phyloP scores from a whole-genome alignment of 2,329 filamentous ascomycete genomes.

The Pseudogymnoascus sp. region DNA sequence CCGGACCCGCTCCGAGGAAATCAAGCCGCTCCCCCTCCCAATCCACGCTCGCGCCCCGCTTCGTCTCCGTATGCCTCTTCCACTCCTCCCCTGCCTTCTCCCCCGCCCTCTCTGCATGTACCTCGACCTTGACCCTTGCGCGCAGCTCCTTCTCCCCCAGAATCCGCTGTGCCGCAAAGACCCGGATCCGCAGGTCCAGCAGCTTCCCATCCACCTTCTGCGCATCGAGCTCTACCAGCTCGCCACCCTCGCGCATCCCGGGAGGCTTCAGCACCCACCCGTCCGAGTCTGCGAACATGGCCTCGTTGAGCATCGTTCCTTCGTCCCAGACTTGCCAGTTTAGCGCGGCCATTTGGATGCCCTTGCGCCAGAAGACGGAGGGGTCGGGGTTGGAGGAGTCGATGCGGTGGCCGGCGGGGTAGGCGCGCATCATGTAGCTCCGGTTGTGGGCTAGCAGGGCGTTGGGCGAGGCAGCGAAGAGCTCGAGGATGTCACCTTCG shows the following conservation, averaged over 20 bases:
- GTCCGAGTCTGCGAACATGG: constrained; percentile 72
- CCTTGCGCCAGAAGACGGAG: constrained; percentile 75
- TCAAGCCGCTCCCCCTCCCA: constrained; percentile 44
- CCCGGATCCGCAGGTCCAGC: constrained; percentile 60
- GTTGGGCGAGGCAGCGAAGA: constrained; percentile 44
- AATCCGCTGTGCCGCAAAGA: constrained; percentile 70
- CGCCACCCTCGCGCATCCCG: constrained; percentile 50
- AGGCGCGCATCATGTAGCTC: constrained; percentile 75
- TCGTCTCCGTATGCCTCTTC: constrained; percentile 50
- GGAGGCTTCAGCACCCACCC: constrained; percentile 82
- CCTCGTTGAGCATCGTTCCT: constrained; percentile 93
- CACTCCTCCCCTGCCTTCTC: constrained; percentile 36
- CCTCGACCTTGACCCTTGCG: constrained; percentile 58
- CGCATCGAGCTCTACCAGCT: background rate
- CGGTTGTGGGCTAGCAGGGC: constrained; percentile 75
- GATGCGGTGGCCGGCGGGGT: constrained; percentile 75
- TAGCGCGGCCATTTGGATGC: constrained; percentile 82
- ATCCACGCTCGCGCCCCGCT: constrained; percentile 53
- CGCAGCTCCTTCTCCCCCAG: constrained; percentile 48
- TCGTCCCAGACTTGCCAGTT: constrained; percentile 92
- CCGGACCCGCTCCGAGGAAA: constrained; percentile 45
- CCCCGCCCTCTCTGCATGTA: constrained; percentile 63
- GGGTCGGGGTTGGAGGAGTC: constrained; percentile 83
- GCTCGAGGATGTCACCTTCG: constrained; percentile 54
- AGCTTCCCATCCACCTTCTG: background rate